These are phyloP conservation scores for Globisporangium solare DNA, from an alignment of 352 stramenopile species.

Conservation along the genomic window DNA sequence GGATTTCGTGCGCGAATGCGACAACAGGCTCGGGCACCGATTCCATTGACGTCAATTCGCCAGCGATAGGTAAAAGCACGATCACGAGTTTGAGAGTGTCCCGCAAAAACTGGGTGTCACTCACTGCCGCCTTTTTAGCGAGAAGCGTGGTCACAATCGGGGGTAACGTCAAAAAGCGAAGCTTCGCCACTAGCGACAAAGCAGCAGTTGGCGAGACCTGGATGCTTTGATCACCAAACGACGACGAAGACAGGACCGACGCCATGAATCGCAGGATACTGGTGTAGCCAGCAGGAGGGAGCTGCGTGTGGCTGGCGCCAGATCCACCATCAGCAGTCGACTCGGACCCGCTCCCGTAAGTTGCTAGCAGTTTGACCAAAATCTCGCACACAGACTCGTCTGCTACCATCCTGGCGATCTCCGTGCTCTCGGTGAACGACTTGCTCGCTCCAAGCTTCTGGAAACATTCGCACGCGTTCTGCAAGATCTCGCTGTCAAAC, in stretches of 20 bases:
- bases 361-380: conserved; percentile 28
- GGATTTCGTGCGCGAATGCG: conserved; percentile 34
- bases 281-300: conserved; percentile 26
- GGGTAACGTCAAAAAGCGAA: conserved; percentile 41
- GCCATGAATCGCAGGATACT: conserved; percentile 47
- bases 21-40: conserved; percentile 20
- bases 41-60: conserved; percentile 23
- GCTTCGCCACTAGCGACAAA: conserved; percentile 12
- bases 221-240: conserved; percentile 1
- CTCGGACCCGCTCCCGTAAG: conserved; percentile 16
- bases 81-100: conserved; percentile 59
- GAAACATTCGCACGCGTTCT: conserved; percentile 45
- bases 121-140: conserved; percentile 29
- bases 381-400: conserved; percentile 34
- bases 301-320: conserved; percentile 5
- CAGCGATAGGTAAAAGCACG: conserved; percentile 34
- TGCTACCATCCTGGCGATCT: conserved; percentile 36
- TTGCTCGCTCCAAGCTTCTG: conserved; percentile 42
- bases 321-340: not conserved
- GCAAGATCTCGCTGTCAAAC: conserved; percentile 48
- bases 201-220: not conserved
- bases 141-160: conserved; percentile 42
- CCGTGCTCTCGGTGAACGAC: conserved; percentile 26
- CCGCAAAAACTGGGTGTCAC: conserved; percentile 41
- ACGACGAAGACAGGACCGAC: conserved; percentile 21